phyloP scores from a whole-genome alignment of 768 basidiomycete genomes.

The Coprinopsis sp. region DNA sequence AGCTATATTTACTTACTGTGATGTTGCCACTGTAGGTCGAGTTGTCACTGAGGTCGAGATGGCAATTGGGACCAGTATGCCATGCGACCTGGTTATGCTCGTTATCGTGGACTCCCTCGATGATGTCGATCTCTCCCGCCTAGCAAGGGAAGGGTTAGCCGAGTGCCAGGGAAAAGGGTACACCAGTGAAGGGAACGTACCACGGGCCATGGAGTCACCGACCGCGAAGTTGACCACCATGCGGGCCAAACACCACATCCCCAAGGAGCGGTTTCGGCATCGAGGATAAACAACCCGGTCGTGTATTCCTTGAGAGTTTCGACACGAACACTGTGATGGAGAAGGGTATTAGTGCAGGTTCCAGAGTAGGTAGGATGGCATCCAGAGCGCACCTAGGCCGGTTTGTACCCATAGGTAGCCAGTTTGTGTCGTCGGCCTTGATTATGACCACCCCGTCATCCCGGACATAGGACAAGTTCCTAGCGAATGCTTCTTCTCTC shows the following conservation, averaged over 20 bases:
- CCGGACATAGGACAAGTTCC: conserved; percentile 52
- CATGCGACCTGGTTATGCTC: conserved; percentile 81
- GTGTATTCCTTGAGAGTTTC: conserved; percentile 59
- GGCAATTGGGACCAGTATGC: conserved; percentile 68
- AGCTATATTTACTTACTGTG: conserved; percentile 39
- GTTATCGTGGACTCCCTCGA: conserved; percentile 83
- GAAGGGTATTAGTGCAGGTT: background rate
- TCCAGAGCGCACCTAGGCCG: conserved; percentile 50
- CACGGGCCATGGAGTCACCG: background rate
- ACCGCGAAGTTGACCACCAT: conserved; percentile 47
- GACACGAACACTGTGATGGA: conserved; percentile 62
- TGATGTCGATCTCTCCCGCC: conserved; percentile 79
- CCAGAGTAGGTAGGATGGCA: background rate
- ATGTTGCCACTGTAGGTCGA: conserved; percentile 66
- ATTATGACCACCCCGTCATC: conserved; percentile 61
- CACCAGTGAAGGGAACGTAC: background rate
- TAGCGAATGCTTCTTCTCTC: conserved; percentile 43
- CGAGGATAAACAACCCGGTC: conserved; percentile 79
- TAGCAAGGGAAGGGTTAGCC: conserved; percentile 20
- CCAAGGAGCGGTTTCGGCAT: conserved; percentile 80
- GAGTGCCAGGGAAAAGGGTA: background rate
- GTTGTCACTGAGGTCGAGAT: conserved; percentile 45
- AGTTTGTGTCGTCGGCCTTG: conserved; percentile 69
- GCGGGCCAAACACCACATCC: conserved; percentile 93
- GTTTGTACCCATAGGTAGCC: conserved; percentile 46